Evolutionary conservation across 2,329 filamentous ascomycete species (phyloP).

Genomic region (Periconia macrospinosa): DNA sequence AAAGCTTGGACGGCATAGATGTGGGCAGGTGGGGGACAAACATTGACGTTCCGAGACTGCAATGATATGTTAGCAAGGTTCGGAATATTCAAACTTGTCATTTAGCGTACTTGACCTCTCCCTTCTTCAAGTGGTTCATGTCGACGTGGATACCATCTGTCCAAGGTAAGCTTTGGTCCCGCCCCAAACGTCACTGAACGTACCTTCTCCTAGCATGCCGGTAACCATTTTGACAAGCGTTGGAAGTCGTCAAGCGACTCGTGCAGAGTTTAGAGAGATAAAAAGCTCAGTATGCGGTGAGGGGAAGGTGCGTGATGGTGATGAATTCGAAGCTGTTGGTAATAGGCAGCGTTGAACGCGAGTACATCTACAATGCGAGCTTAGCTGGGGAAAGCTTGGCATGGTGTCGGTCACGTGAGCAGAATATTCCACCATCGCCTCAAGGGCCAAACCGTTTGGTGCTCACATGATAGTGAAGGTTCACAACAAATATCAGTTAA

Average conservation of each 20-base stretch:
- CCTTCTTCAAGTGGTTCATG: constrained; percentile 98
- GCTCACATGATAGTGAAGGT: no score
- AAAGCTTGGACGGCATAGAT: constrained; percentile 17
- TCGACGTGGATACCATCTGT: constrained; percentile 98
- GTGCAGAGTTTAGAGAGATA: not conserved
- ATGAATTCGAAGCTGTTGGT: not conserved
- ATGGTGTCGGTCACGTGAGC: not conserved
- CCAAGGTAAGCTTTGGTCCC: constrained; percentile 27
- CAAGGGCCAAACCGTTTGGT: no score
- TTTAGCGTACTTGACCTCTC: constrained; percentile 88
- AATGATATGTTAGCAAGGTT: constrained; percentile 23
- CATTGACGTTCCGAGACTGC: constrained; percentile 95
- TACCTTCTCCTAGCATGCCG: constrained; percentile 45
- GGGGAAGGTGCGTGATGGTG: not conserved
- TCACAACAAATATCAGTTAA: no score
- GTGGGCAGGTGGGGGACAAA: constrained; percentile 52
- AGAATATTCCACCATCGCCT: no score
- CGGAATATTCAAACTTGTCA: not conserved
- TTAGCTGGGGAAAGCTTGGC: not conserved
- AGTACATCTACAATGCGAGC: not conserved
- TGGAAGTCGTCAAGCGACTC: constrained; percentile 3
- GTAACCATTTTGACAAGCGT: constrained; percentile 33
- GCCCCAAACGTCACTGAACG: constrained; percentile 4
- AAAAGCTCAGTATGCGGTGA: not conserved
- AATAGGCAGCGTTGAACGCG: not conserved